phyloP scores from a whole-genome alignment of 306 rosid genomes.

The Medicago ruthenica region DNA sequence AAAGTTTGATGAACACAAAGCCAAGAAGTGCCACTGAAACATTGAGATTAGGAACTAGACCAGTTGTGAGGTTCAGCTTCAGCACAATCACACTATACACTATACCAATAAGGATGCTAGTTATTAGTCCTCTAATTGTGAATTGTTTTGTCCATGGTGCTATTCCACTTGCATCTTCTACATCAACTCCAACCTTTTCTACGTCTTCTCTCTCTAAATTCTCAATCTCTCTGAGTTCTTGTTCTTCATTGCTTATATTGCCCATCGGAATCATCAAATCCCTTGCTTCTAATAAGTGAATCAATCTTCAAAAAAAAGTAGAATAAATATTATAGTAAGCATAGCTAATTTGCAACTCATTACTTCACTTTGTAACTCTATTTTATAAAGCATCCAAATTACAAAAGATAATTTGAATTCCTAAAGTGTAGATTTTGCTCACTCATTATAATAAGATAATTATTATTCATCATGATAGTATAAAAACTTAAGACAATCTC shows the following conservation, averaged over 20 bases:
- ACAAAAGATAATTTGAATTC: no score
- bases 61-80: constrained; percentile 88
- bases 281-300: background rate
- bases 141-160: constrained; percentile 73
- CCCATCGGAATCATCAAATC: constrained; percentile 48
- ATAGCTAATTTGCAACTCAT: no score
- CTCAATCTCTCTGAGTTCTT: constrained; percentile 55
- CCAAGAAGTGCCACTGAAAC: constrained; percentile 96
- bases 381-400: no score
- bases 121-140: constrained; percentile 71
- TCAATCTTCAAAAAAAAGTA: constrained; percentile 24
- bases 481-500: no score
- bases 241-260: constrained; percentile 45
- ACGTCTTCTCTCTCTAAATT: constrained; percentile 42
- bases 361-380: no score
- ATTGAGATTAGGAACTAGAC: constrained; percentile 88
- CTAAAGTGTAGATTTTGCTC: no score
- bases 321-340: background rate
- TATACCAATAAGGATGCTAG: constrained; percentile 67
- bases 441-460: no score
- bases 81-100: constrained; percentile 78
- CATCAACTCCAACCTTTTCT: constrained; percentile 49
- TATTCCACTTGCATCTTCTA: constrained; percentile 57
- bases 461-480: no score
- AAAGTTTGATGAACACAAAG: constrained; percentile 69